Conservation (phyloP, 371 early-diverging fungal species). For the Vairimorpha necatrix region DNA sequence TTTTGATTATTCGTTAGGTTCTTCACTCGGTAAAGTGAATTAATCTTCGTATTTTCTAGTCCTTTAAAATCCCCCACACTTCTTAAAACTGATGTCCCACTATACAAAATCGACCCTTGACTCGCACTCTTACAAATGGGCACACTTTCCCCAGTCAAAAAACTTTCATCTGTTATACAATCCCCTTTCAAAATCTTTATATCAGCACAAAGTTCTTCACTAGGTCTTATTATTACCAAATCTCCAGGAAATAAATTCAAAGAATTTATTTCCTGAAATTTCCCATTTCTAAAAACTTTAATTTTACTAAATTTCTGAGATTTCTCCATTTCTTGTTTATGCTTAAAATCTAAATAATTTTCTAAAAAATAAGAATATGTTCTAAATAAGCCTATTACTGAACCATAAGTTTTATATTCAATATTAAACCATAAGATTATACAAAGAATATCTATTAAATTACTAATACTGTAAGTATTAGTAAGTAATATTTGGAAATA, state of each 20-base stretch:
- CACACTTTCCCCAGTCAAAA: slow-evolving; percentile 92
- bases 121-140: slow-evolving; percentile 73
- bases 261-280: slow-evolving; percentile 25
- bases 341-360: slow-evolving; percentile 33
- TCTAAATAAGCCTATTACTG: slow-evolving; percentile 49
- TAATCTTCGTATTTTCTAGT: slow-evolving; percentile 4
- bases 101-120: slow-evolving; percentile 28
- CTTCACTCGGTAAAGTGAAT: slow-evolving; percentile 29
- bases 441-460: slow-evolving; percentile 53
- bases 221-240: slow-evolving; percentile 46
- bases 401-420: slow-evolving; percentile 55
- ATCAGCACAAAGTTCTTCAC: slow-evolving; percentile 76
- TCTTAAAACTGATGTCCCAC: slow-evolving; percentile 51
- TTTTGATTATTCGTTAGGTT: slow-evolving; percentile 28
- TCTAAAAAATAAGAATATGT: slow-evolving; percentile 45
- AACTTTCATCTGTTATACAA: slow-evolving; percentile 91
- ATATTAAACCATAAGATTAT: slow-evolving; percentile 51
- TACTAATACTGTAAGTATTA: slow-evolving; percentile 22
- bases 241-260: slow-evolving; percentile 57
- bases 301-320: slow-evolving; percentile 24
- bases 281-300: slow-evolving; percentile 42
- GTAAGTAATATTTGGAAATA: slow-evolving; percentile 37
- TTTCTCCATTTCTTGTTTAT: slow-evolving; percentile 32
- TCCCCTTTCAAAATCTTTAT: slow-evolving; percentile 84
- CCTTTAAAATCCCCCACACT: slow-evolving; percentile 20